These are phyloP conservation scores for Starmerella powellii DNA, from an alignment of 805 yeast genomes.

Conservation along the genomic window DNA sequence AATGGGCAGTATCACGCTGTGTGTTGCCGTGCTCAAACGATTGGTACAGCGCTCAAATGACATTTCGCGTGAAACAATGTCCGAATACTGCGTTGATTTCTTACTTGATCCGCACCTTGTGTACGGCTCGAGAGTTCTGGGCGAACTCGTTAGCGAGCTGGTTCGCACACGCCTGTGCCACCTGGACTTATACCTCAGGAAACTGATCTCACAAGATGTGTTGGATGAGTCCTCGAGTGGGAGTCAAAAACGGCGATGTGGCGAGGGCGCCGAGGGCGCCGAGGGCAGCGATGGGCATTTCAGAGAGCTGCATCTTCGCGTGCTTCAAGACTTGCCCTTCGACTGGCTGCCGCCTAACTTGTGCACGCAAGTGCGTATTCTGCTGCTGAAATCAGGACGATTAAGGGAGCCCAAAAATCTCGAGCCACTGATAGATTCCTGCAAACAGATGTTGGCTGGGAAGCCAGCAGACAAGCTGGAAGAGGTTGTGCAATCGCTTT, in stretches of 20 bases:
- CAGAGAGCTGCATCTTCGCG: conserved; percentile 32
- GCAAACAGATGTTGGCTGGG: not conserved
- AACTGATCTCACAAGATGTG: conserved; percentile 75
- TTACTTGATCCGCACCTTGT: conserved; percentile 18
- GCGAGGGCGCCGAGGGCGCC: too few relatives aligned
- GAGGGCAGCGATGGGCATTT: not conserved
- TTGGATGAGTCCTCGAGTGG: conserved; percentile 39
- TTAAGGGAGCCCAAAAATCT: not conserved
- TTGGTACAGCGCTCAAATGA: conserved; percentile 6
- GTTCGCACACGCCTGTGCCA: conserved; percentile 39
- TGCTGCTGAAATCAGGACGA: conserved; percentile 9
- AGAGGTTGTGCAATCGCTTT: not conserved
- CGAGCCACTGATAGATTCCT: not conserved
- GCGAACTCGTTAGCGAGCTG: conserved; percentile 41
- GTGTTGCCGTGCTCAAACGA: conserved; percentile 17
- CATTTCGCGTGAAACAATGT: conserved; percentile 6
- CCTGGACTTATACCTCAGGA: conserved; percentile 59
- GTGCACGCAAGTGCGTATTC: conserved; percentile 17
- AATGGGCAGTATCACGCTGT: conserved; percentile 11
- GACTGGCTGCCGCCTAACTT: conserved; percentile 12
- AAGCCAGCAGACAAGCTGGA: not conserved
- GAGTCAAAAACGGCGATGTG: conserved; percentile 28
- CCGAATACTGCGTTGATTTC: conserved; percentile 18
- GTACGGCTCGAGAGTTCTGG: conserved; percentile 6
- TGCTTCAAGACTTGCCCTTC: conserved; percentile 35